phyloP scores from a whole-genome alignment of 139 green algal genomes.

The Diplosphaera chodatii region DNA sequence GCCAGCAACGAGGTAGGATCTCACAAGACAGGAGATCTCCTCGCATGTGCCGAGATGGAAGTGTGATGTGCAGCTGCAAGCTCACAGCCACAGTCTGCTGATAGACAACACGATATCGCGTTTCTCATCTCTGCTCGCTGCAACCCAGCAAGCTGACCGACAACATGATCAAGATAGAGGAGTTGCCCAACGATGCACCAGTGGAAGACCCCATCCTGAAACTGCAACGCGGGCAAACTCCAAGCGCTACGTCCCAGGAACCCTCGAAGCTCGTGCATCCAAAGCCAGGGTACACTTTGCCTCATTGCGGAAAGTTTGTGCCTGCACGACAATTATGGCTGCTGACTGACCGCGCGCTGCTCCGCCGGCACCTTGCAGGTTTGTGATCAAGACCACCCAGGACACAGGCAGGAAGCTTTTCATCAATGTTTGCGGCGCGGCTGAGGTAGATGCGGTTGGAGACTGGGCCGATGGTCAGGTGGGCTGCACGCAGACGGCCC shows the following conservation, averaged over 20 bases:
- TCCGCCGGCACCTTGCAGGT: slow-evolving; percentile 33
- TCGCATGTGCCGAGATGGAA: no score
- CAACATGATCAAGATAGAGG: background rate
- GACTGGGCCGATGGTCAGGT: slow-evolving; percentile 37
- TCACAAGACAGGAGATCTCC: no score
- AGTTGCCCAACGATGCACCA: background rate
- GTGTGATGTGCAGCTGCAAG: no score
- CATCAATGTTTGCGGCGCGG: slow-evolving; percentile 62
- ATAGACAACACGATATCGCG: no score
- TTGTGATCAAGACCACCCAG: slow-evolving; percentile 66
- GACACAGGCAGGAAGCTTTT: slow-evolving; percentile 55
- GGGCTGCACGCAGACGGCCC: no score
- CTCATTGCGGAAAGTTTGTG: no score
- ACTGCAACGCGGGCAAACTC: background rate
- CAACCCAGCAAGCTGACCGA: no score
- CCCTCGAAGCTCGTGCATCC: background rate
- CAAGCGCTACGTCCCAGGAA: background rate
- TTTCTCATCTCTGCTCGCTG: no score
- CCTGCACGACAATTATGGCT: no score
- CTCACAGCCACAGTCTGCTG: no score
- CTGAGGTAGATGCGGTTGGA: slow-evolving; percentile 40
- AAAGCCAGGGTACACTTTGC: no score
- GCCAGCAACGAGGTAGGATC: no score
- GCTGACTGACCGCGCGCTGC: background rate
- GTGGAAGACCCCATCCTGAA: background rate